phyloP scores from a whole-genome alignment of 2,329 filamentous ascomycete species.

The Colletotrichum horii region DNA sequence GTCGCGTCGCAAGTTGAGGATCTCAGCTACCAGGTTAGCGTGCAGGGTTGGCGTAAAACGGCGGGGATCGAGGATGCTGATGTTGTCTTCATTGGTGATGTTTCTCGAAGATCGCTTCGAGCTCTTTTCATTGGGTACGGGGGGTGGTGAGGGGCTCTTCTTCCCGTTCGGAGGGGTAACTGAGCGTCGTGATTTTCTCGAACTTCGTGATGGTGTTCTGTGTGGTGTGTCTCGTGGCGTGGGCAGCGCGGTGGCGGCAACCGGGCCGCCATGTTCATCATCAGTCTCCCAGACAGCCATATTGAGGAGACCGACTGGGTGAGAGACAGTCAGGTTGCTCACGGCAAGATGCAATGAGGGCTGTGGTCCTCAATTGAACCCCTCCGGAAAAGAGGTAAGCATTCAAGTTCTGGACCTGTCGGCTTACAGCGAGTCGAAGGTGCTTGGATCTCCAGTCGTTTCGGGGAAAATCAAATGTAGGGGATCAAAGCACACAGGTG shows the following conservation, averaged over 20 bases:
- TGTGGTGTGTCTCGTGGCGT: constrained; percentile 76
- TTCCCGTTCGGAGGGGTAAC: constrained; percentile 62
- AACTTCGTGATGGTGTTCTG: constrained; percentile 70
- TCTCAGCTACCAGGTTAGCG: constrained; percentile 93
- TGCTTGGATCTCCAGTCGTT: constrained; percentile 19
- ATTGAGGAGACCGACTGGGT: constrained; percentile 20
- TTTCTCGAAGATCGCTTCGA: constrained; percentile 63
- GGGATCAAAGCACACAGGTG: constrained; percentile 23
- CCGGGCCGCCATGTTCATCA: constrained; percentile 63
- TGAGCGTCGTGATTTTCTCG: constrained; percentile 68
- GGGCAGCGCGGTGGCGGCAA: constrained; percentile 63
- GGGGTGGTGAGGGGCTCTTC: constrained; percentile 64
- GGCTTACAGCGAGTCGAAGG: constrained; percentile 7
- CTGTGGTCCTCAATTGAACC: constrained; percentile 15
- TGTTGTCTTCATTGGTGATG: constrained; percentile 68
- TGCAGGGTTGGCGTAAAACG: constrained; percentile 95
- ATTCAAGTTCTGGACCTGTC: constrained; percentile 1
- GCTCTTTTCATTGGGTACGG: constrained; percentile 45
- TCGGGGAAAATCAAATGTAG: constrained; percentile 11
- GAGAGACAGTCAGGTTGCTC: not conserved
- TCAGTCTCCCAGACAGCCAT: constrained; percentile 69
- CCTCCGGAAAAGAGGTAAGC: constrained; percentile 4
- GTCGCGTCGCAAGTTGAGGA: constrained; percentile 83
- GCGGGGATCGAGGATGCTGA: constrained; percentile 82
- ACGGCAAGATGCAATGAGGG: not conserved